Evolutionary conservation across 1,284 basidiomycete genomes (phyloP).

Genomic region (Paramarasmius palmivorus): DNA sequence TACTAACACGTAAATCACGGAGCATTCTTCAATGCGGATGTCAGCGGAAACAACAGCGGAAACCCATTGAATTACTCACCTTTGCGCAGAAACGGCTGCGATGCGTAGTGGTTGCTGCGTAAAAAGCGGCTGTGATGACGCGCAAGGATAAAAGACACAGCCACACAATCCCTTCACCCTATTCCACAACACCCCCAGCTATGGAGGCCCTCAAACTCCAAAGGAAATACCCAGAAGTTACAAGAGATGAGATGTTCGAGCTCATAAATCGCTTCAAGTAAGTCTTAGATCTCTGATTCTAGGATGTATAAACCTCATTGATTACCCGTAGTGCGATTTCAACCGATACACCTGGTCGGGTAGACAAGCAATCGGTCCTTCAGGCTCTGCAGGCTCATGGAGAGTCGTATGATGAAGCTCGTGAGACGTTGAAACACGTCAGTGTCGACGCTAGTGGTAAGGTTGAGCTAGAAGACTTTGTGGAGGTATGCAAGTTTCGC

Average conservation of each 20-base stretch:
- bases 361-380: slow-evolving; percentile 83
- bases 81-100: too few species aligned
- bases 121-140: too few species aligned
- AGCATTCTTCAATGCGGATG: too few species aligned
- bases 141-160: background rate
- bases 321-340: slow-evolving; percentile 66
- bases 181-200: slow-evolving; percentile 13
- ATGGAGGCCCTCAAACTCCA: slow-evolving; percentile 91
- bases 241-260: slow-evolving; percentile 90
- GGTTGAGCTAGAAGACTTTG: slow-evolving; percentile 97
- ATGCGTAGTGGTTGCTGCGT: too few species aligned
- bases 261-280: slow-evolving; percentile 94
- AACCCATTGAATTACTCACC: too few species aligned
- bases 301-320: background rate
- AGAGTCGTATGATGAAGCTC: slow-evolving; percentile 88
- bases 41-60: too few species aligned
- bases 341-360: slow-evolving; percentile 83
- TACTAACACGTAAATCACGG: too few species aligned
- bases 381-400: slow-evolving; percentile 76
- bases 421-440: slow-evolving; percentile 93
- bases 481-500: slow-evolving; percentile 64
- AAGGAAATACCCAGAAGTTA: slow-evolving; percentile 92
- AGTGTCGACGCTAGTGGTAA: slow-evolving; percentile 94
- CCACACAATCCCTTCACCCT: slow-evolving; percentile 3
- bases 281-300: slow-evolving; percentile 32